Conservation (phyloP, 805 yeast genomes). For the Wickerhamomyces rabaulensis region DNA sequence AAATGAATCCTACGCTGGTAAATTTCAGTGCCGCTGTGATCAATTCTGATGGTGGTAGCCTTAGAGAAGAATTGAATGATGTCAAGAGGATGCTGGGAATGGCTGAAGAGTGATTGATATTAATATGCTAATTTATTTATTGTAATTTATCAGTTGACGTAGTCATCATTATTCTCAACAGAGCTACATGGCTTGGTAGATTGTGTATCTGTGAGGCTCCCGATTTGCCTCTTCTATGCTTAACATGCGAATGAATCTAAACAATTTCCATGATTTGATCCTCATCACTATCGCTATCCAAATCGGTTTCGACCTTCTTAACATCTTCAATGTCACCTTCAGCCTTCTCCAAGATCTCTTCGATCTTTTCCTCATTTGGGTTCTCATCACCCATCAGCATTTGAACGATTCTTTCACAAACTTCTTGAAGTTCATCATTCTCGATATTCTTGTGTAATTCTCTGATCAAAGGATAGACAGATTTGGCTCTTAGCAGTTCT, state of each 20-base stretch:
- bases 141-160: no score
- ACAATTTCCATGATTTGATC: constrained; percentile 32
- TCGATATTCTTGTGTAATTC: constrained; percentile 67
- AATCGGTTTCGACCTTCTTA: constrained; percentile 13
- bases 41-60: no score
- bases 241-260: constrained; percentile 8
- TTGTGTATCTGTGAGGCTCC: no score
- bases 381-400: constrained; percentile 90
- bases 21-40: no score
- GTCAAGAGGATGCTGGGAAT: no score
- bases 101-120: no score
- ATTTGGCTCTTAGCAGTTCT: constrained; percentile 70
- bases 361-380: constrained; percentile 38
- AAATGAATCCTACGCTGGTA: no score
- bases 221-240: no score
- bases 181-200: no score
- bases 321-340: constrained; percentile 31
- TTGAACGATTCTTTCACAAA: constrained; percentile 82
- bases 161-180: no score
- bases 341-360: constrained; percentile 42
- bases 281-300: constrained; percentile 20
- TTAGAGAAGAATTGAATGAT: no score
- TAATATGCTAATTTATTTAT: no score
- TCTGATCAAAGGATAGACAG: constrained; percentile 81
- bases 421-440: constrained; percentile 49